Evolutionary conservation across 2,329 filamentous ascomycete species (phyloP), one percentile per base, ranked within the genome.

Genomic region (Fusarium dlaminii): DNA sequence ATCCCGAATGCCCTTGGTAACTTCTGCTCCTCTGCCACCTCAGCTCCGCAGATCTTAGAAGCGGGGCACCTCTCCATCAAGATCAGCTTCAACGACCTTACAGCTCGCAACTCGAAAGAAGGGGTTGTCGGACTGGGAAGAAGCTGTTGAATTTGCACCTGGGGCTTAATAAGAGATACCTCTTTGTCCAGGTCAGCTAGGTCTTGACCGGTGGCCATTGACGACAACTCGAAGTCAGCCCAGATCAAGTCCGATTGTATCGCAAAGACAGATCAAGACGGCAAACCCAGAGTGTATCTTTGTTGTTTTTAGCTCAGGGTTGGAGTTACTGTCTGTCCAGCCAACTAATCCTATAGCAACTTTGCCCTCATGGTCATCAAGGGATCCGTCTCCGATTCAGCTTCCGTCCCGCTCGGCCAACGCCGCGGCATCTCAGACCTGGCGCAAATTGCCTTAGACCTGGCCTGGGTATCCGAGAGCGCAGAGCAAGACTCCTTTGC

Each of bases 351-450:
- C 55, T 72, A 57, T 46, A 75, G 79, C 70, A 75, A 63, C 69
- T 79, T 76, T 72, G 75, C 82, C 87, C 87, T 72, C 73, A 91
- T 91, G 89, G 87, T 87, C 86, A 84, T 83, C 79, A 85, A 81
- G 80, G 81, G 81, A 75, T 80, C 80, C 77, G 79, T 81, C 82
- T 84, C 87, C 79, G 80, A 83, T 78, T 79, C 80, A 72, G 82
- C 82, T 74, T 80, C 82, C 76, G 79, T 82, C 79, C 83, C 87
- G 75, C 86, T 90, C 84, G 88, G 89, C 84, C 86, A 89, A 80
- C 87, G 87, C 84, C 89, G 88, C 86, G 86, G 87, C 79, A 84
- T 85, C 81, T 85, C 85, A 82, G 85, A 86, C 80, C 85, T 85
- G 79, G 87, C 87, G 80, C 84, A 84, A 82, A 85, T 89, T 78